phyloP scores from a whole-genome alignment of 106 monocot genomes.

The Narthecium ossifragum region DNA sequence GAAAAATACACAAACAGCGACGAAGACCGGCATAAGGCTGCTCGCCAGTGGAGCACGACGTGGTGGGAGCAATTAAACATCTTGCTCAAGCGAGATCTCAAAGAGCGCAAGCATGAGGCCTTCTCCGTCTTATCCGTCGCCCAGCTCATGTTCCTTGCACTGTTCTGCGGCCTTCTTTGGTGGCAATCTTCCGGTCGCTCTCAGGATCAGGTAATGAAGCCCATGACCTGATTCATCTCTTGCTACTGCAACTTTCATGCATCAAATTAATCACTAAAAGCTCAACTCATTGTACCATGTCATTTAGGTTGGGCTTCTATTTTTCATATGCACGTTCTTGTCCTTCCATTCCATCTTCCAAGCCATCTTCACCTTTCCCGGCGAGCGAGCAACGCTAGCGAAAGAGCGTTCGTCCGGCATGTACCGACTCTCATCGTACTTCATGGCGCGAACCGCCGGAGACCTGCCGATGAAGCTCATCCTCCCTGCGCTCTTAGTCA shows the following conservation, averaged over 20 bases:
- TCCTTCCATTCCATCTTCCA: conserved; percentile 43
- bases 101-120: conserved; percentile 56
- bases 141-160: conserved; percentile 26
- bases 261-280: neutral
- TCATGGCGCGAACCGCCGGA: conserved; percentile 21
- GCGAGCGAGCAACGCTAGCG: conserved; percentile 36
- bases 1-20: neutral
- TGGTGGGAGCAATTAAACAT: conserved; percentile 38
- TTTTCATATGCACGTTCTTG: conserved; percentile 49
- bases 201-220: conserved; percentile 42
- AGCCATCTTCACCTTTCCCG: conserved; percentile 60
- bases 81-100: conserved; percentile 45
- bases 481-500: conserved; percentile 28
- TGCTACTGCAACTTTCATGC: neutral
- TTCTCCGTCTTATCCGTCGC: conserved; percentile 40
- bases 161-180: conserved; percentile 55
- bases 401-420: conserved; percentile 62
- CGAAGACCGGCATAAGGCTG: neutral
- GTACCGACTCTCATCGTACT: conserved; percentile 68
- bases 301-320: conserved; percentile 46
- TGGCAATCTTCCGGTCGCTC: conserved; percentile 23
- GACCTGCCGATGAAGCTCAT: conserved; percentile 63
- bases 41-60: neutral
- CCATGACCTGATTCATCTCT: neutral
- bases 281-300: too few species aligned